These are phyloP conservation scores for Centaurea solstitialis DNA, from an alignment of 129 eudicot species.

Conservation along the genomic window DNA sequence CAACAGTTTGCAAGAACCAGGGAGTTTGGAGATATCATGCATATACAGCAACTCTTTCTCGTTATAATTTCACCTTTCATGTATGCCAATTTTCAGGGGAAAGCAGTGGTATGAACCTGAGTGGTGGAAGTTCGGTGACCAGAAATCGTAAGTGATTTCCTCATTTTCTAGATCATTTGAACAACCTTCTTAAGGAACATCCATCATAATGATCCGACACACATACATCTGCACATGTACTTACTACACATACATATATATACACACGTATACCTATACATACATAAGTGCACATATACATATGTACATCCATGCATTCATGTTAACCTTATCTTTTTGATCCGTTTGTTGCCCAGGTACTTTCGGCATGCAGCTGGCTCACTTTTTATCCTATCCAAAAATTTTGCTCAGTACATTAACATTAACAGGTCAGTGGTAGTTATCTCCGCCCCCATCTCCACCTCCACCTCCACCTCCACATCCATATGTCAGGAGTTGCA, in stretches of 20 bases:
- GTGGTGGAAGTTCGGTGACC: conserved; percentile 99
- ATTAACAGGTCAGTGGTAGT: conserved; percentile 57
- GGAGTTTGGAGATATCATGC: neutral
- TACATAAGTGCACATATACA: neutral
- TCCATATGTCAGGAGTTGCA: neutral
- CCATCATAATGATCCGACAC: neutral
- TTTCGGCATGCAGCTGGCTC: conserved; percentile 76
- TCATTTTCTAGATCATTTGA: neutral
- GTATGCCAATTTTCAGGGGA: conserved; percentile 58
- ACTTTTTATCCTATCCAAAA: conserved; percentile 51
- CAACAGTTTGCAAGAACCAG: neutral
- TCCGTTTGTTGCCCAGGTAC: conserved; percentile 55
- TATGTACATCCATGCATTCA: neutral
- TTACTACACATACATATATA: neutral
- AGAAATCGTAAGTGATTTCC: conserved; percentile 71
- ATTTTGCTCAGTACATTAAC: conserved; percentile 67
- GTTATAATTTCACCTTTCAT: neutral
- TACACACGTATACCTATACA: too few species aligned
- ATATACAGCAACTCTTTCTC: neutral
- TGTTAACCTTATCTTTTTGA: neutral
- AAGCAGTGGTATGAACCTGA: conserved; percentile 92
- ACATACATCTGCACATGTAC: neutral
- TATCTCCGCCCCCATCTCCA: neutral
- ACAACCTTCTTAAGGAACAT: neutral
- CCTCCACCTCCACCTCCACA: too few species aligned